These are phyloP conservation scores for Canna indica DNA, from an alignment of 176 grass and related monocot genomes.

Conservation along the genomic window DNA sequence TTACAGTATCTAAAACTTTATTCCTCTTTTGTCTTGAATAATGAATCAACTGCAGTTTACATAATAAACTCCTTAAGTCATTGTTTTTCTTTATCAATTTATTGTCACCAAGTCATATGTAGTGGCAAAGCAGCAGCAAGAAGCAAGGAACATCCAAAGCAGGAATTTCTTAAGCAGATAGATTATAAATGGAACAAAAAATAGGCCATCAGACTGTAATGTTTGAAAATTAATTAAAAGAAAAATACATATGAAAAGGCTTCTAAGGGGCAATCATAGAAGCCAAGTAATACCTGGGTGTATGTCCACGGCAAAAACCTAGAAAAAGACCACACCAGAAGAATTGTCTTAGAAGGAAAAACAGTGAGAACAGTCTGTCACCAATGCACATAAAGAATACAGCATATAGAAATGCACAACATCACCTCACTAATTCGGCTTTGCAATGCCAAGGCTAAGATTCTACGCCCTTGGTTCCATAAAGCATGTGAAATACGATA, in stretches of 20 bases:
- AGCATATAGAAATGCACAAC: conserved; percentile 16
- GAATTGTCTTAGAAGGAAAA: conserved; percentile 11
- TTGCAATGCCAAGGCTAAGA: conserved; percentile 90
- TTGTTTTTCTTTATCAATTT: too few relatives aligned
- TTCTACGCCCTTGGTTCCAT: conserved; percentile 90
- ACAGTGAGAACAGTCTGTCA: conserved; percentile 2
- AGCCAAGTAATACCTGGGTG: conserved; percentile 62
- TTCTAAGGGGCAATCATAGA: conserved; percentile 8
- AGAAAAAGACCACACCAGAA: conserved; percentile 18
- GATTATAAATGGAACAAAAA: too few relatives aligned
- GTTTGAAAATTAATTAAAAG: background rate
- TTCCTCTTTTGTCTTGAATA: too few relatives aligned
- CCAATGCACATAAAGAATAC: background rate
- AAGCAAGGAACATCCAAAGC: too few relatives aligned
- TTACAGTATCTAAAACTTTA: too few relatives aligned
- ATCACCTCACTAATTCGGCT: conserved; percentile 95
- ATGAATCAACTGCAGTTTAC: too few relatives aligned
- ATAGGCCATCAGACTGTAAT: background rate
- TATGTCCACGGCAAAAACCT: conserved; percentile 99
- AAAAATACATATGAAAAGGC: background rate
- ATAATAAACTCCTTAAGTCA: too few relatives aligned
- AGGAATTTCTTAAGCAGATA: too few relatives aligned
- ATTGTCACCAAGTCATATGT: too few relatives aligned
- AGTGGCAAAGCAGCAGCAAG: too few relatives aligned
- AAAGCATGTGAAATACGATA: conserved; percentile 90